Percentiles rank a stretch among this genome's conserved stretches.
Evolutionary conservation across 2,329 filamentous ascomycete genomes (phyloP).

Genomic region (Pseudovirgaria hyperparasitica): DNA sequence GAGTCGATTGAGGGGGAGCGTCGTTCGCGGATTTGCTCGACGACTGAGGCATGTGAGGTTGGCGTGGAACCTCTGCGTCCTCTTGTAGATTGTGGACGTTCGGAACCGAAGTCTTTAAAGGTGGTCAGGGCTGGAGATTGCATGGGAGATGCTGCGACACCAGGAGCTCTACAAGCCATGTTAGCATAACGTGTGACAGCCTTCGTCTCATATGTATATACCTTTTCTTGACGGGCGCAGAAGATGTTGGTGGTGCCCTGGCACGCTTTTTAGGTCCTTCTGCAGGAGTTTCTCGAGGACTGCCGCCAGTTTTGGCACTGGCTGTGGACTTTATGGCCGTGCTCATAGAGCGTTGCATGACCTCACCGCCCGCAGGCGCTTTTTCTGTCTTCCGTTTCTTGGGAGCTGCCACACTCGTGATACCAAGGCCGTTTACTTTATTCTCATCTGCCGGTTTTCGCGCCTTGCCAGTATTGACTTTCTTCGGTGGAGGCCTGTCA

Average conservation of each 20-base stretch:
- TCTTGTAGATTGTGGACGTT: constrained; percentile 56
- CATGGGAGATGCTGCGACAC: no score
- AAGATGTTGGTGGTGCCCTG: constrained; percentile 51
- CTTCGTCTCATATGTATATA: constrained; percentile 37
- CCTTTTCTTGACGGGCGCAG: constrained; percentile 69
- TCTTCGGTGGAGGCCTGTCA: constrained; percentile 50
- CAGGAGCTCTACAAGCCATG: no score
- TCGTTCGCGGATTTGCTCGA: constrained; percentile 20
- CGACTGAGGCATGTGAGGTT: constrained; percentile 32
- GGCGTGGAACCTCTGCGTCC: constrained; percentile 57
- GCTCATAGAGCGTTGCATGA: constrained; percentile 58
- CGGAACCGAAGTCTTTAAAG: no score
- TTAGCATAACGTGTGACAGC: constrained; percentile 49
- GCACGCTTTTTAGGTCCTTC: constrained; percentile 59
- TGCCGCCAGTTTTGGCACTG: constrained; percentile 33
- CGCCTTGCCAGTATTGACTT: constrained; percentile 46
- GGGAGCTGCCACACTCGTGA: constrained; percentile 42
- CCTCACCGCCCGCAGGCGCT: constrained; percentile 18
- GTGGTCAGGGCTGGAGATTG: no score
- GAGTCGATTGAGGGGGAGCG: constrained; percentile 26
- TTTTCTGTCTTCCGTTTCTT: constrained; percentile 81
- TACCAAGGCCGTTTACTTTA: constrained; percentile 49
- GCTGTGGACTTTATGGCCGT: constrained; percentile 32
- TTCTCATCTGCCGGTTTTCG: constrained; percentile 39
- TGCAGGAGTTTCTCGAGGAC: constrained; percentile 55